Conservation (phyloP, 345 rosid genomes). For the Boechera stricta region DNA sequence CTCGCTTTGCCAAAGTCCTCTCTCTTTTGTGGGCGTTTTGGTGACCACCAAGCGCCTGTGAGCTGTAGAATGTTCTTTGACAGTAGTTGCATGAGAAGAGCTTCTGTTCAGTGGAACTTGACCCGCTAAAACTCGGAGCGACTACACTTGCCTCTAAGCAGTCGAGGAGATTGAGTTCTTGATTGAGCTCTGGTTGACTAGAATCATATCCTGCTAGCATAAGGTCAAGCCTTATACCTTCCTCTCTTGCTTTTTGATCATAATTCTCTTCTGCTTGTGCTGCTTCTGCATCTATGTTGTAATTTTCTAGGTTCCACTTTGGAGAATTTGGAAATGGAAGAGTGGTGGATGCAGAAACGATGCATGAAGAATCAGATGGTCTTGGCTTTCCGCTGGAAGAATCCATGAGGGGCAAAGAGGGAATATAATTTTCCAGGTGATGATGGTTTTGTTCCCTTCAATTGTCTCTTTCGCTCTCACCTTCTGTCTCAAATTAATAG, state of each 20-base stretch:
- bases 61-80: conserved; percentile 84
- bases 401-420: conserved; percentile 47
- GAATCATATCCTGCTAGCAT: conserved; percentile 44
- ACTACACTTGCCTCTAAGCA: conserved; percentile 48
- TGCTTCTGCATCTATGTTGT: conserved; percentile 34
- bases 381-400: conserved; percentile 43
- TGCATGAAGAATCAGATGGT: conserved; percentile 45
- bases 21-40: conserved; percentile 92
- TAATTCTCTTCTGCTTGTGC: conserved; percentile 34
- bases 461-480: conserved; percentile 27
- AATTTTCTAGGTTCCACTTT: conserved; percentile 31
- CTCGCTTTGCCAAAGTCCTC: conserved; percentile 77
- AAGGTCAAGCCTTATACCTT: conserved; percentile 49
- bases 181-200: conserved; percentile 46
- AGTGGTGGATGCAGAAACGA: conserved; percentile 43
- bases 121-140: conserved; percentile 41
- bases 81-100: conserved; percentile 89
- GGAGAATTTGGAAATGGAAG: conserved; percentile 34
- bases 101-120: conserved; percentile 52
- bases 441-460: conserved; percentile 21
- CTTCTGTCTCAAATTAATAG: background rate
- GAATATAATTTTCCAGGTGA: conserved; percentile 24
- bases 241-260: conserved; percentile 33
- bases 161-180: conserved; percentile 74
- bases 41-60: conserved; percentile 93